A percentile compares a stretch with the other conserved stretches of the same genome.
phyloP scores from a whole-genome alignment of 306 rosid species.

The Albizia julibrissin region DNA sequence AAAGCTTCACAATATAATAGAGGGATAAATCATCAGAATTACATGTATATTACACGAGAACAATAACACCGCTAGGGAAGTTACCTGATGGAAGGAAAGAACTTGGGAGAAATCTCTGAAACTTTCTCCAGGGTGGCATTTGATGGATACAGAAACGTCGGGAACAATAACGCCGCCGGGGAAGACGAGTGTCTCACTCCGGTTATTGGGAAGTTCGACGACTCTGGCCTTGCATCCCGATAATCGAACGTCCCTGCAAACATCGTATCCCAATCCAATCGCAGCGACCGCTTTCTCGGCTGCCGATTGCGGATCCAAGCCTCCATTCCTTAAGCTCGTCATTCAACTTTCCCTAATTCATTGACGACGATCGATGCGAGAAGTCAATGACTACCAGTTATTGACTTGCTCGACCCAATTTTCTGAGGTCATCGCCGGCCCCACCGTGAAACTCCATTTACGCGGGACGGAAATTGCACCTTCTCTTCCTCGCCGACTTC shows the following conservation, averaged over 20 bases:
- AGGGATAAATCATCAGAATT: too few relatives aligned
- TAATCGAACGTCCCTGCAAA: slow-evolving; percentile 50
- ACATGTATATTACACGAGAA: too few relatives aligned
- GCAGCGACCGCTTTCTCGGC: slow-evolving; percentile 60
- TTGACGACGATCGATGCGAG: background rate
- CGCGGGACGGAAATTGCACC: background rate
- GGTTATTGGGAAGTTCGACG: slow-evolving; percentile 47
- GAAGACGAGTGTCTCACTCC: slow-evolving; percentile 47
- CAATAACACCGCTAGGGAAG: background rate
- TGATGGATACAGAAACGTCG: slow-evolving; percentile 51
- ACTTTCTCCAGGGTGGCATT: slow-evolving; percentile 71
- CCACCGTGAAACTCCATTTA: background rate
- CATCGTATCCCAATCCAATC: slow-evolving; percentile 67
- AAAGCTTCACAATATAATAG: too few relatives aligned
- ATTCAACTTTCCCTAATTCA: background rate
- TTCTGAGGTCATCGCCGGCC: background rate
- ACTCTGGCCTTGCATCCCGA: slow-evolving; percentile 48
- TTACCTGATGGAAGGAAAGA: slow-evolving; percentile 61
- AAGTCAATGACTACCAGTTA: background rate
- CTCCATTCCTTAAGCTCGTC: slow-evolving; percentile 31
- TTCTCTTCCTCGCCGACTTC: background rate
- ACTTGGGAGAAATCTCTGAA: slow-evolving; percentile 56
- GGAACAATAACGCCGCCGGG: slow-evolving; percentile 62
- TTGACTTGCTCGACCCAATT: background rate
- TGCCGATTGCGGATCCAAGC: slow-evolving; percentile 46